Percentiles rank a stretch among this genome's conserved stretches.
phyloP scores from a whole-genome alignment of 768 basidiomycete species.

The Lanmaoa rubissima region DNA sequence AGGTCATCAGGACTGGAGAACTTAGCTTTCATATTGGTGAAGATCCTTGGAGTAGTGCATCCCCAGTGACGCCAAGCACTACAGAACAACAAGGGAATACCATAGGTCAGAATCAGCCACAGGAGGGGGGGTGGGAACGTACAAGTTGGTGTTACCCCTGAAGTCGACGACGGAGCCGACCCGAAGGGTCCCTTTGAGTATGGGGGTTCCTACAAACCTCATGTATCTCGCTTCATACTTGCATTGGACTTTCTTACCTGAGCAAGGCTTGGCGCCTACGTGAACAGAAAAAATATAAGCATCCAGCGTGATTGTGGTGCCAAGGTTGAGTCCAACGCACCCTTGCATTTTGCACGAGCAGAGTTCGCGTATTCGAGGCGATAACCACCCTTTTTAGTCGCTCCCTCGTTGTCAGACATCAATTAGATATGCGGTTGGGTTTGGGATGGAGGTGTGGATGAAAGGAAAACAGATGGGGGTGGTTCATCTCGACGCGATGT shows the following conservation, averaged over 20 bases:
- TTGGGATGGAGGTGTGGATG: slow-evolving; percentile 22
- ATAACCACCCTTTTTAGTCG: slow-evolving; percentile 50
- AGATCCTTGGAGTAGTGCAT: slow-evolving; percentile 67
- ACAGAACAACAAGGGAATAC: not conserved
- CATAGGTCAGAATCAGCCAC: not conserved
- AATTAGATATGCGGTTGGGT: slow-evolving; percentile 18
- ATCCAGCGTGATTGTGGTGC: slow-evolving; percentile 17
- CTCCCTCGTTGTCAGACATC: slow-evolving; percentile 38
- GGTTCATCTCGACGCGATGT: slow-evolving; percentile 40
- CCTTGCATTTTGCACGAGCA: slow-evolving; percentile 75
- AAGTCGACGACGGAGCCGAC: slow-evolving; percentile 76
- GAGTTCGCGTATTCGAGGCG: slow-evolving; percentile 75
- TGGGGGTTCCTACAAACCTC: slow-evolving; percentile 53
- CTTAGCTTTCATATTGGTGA: slow-evolving; percentile 66
- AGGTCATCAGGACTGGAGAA: slow-evolving; percentile 63
- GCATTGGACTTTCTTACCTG: slow-evolving; percentile 42
- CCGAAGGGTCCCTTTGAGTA: slow-evolving; percentile 71
- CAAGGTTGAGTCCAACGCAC: slow-evolving; percentile 36
- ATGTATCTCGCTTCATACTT: slow-evolving; percentile 7
- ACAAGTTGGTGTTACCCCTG: slow-evolving; percentile 69
- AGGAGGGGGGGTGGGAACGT: slow-evolving; percentile 22
- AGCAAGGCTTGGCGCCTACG: slow-evolving; percentile 75
- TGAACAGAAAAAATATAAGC: slow-evolving; percentile 22
- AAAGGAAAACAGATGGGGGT: slow-evolving; percentile 32
- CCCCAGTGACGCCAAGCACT: slow-evolving; percentile 93